Percentiles rank a stretch among this genome's conserved stretches.
Conservation (phyloP, 164 flowering plant genomes). For the Umbellularia californica region DNA sequence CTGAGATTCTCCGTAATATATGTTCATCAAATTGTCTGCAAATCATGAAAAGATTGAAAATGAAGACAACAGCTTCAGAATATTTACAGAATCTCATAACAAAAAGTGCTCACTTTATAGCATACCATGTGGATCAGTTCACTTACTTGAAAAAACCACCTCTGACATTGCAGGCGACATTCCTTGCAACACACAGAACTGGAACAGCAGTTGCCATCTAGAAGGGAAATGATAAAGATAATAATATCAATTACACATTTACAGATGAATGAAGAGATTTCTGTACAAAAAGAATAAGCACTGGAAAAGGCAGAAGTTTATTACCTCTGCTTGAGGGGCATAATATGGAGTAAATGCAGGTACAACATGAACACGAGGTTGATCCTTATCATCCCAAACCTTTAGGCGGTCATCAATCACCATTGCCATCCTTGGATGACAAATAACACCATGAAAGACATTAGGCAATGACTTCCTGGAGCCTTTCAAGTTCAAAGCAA, state of each 20-base stretch:
- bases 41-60: constrained; percentile 5
- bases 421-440: constrained; percentile 99
- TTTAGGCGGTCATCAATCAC: constrained; percentile 94
- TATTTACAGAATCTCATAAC: not conserved
- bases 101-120: not conserved
- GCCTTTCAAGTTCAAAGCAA: constrained; percentile 34
- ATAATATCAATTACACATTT: not conserved
- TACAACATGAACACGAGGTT: constrained; percentile 93
- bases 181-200: constrained; percentile 92
- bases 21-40: constrained; percentile 86
- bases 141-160: constrained; percentile 92
- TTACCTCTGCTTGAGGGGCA: constrained; percentile 99
- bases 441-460: constrained; percentile 75
- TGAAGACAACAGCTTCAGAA: too few relatives aligned
- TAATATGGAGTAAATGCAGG: constrained; percentile 93
- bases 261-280: not conserved
- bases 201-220: constrained; percentile 90
- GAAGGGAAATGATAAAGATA: constrained; percentile 2
- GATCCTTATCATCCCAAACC: constrained; percentile 98
- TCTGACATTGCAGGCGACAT: constrained; percentile 97
- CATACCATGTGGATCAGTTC: not conserved
- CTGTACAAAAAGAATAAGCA: not conserved
- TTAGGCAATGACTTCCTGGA: constrained; percentile 73
- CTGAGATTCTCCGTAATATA: constrained; percentile 50
- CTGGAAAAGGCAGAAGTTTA: not conserved